Conservation (phyloP, 345 rosid genomes). For the Arabis alpina region DNA sequence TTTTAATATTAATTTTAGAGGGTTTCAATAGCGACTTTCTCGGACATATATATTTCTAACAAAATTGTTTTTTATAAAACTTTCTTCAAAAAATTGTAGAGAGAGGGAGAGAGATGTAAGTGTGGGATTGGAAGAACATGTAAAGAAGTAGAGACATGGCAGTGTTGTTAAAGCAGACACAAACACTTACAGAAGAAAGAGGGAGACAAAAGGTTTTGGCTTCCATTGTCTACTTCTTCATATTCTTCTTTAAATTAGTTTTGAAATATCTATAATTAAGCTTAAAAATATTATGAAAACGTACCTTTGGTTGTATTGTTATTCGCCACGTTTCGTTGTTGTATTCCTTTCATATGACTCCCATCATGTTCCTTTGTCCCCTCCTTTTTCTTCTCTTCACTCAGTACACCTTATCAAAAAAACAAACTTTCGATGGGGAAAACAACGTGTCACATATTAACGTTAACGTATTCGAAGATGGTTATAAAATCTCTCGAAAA, state of each 20-base stretch:
- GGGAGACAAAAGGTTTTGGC: constrained; percentile 38
- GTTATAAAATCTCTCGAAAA: no score
- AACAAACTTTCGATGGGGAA: background rate
- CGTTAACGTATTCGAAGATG: background rate
- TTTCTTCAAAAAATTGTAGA: background rate
- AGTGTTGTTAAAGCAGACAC: constrained; percentile 43
- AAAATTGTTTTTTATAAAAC: background rate
- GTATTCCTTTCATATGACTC: constrained; percentile 37
- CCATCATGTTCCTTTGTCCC: constrained; percentile 42
- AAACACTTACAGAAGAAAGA: constrained; percentile 37
- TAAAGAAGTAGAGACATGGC: constrained; percentile 38
- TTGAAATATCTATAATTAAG: background rate
- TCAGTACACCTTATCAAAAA: background rate
- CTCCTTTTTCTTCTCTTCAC: constrained; percentile 5
- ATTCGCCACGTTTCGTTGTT: constrained; percentile 42
- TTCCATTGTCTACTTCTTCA: constrained; percentile 25
- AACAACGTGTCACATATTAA: constrained; percentile 17
- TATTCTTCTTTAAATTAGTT: background rate
- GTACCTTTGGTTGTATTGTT: constrained; percentile 13
- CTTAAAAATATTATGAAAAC: background rate
- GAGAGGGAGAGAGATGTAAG: constrained; percentile 22
- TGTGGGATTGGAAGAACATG: constrained; percentile 41
- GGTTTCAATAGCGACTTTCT: constrained; percentile 1
- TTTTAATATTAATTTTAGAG: background rate
- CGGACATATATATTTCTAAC: background rate